Evolutionary conservation across 768 basidiomycete species (phyloP), one percentile per base, ranked within the genome.

Genomic region (Leccinum sublutescens): DNA sequence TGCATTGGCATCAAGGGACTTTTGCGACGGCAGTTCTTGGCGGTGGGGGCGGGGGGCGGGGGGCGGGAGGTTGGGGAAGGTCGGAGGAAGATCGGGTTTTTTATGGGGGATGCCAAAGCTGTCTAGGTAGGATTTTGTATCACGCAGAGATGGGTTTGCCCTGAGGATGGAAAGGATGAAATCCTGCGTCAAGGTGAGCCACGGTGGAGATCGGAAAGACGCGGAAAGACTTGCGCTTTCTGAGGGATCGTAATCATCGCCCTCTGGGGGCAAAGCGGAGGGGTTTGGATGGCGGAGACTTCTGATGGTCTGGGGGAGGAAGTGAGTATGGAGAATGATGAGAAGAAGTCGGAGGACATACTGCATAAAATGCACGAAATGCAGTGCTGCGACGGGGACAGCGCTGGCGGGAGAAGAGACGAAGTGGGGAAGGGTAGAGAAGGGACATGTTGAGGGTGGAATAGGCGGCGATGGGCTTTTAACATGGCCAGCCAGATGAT

Each of bases 111-210:
- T 83, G 7, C 91, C 91, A 72, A 99, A 98, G n/a, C 88, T 92
- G 29, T 87, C 89, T 10, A 97, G 82, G 73, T 97, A 99, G 1
- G 88, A 89, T 55, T 87, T 87, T 29, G 95, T 89, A 71, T 99
- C 97, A 63, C 97, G 81, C 54, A 88, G 74, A 2, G 96, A 98
- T 12, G 97, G 96, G 61, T 91, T 93, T 29, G 97, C 89, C 55
- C 90, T 88, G 54, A 99, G 80, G 67, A 99, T 91, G 33, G 95
- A 97, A 57, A 98, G 77, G 68, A 99, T 95, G 68, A 99, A 95
- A 72, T 98, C 97, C 94, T 98, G 71, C 49, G 40, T 12, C 2
- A 34, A 54, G 29, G 68, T 66, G 64, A 62, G 55, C 25, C 61
- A 50, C 23, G 43, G 25, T 5, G 19, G n/a, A 8, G 40, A 60